Evolutionary conservation across 768 basidiomycete genomes (phyloP).

Genomic region (Tulasnella sp.): DNA sequence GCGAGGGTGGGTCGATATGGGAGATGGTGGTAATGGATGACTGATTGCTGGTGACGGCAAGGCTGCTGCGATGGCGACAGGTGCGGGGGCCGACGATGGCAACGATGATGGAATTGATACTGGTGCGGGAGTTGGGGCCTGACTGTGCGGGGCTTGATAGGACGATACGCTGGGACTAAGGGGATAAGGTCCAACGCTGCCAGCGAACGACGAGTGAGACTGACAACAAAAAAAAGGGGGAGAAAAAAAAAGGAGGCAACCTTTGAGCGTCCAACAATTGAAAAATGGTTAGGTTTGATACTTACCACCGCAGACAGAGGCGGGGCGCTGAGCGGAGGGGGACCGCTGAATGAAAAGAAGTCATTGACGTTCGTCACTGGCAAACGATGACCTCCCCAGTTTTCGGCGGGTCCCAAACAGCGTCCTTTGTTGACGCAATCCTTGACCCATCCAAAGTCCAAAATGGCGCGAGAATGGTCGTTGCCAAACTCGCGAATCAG

Average conservation of each 20-base stretch:
- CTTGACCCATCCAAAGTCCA: constrained; percentile 33
- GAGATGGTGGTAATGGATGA: constrained; percentile 17
- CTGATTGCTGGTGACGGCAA: constrained; percentile 12
- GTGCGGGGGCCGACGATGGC: neutral
- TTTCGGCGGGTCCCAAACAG: constrained; percentile 31
- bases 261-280: constrained; percentile 12
- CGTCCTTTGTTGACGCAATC: constrained; percentile 20
- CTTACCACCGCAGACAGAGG: constrained; percentile 10
- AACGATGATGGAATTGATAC: neutral
- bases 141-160: neutral
- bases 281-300: neutral
- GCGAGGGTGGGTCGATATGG: neutral
- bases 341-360: constrained; percentile 24
- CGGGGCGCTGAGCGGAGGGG: neutral
- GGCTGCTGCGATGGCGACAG: neutral
- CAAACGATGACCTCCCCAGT: constrained; percentile 32
- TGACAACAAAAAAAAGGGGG: neutral
- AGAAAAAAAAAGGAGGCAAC: neutral
- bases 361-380: constrained; percentile 32
- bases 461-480: constrained; percentile 25
- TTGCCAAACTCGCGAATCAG: constrained; percentile 20
- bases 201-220: constrained; percentile 11
- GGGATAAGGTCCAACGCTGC: neutral
- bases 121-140: constrained; percentile 3
- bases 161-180: constrained; percentile 13